phyloP scores from a whole-genome alignment of 176 grass and related monocot species.

The Bromus sterilis region DNA sequence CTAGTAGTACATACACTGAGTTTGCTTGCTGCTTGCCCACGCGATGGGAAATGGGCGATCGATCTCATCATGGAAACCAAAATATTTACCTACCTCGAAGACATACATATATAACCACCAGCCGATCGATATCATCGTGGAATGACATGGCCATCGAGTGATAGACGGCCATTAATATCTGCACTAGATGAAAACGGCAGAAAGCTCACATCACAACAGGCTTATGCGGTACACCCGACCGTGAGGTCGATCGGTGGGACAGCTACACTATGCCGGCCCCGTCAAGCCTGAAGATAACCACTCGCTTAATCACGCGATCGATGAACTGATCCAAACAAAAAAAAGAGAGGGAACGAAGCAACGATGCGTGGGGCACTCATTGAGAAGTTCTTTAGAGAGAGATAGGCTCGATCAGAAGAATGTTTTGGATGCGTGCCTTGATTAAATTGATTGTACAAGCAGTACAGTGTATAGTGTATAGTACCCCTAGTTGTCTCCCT shows the following conservation, averaged over 20 bases:
- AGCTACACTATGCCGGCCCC: neutral
- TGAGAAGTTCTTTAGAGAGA: neutral
- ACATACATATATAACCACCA: neutral
- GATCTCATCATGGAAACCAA: neutral
- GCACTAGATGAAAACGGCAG: constrained; percentile 2
- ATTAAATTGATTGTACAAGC: neutral
- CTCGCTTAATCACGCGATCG: neutral
- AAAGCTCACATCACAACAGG: constrained; percentile 44
- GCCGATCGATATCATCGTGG: neutral
- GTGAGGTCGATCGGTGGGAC: neutral
- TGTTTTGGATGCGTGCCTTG: neutral
- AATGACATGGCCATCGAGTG: neutral
- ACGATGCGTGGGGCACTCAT: neutral
- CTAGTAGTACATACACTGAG: neutral
- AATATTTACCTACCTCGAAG: neutral
- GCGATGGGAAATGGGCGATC: neutral
- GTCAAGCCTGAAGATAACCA: neutral
- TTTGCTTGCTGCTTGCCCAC: neutral
- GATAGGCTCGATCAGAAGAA: neutral
- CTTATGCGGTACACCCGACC: constrained; percentile 42
- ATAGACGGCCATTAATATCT: neutral
- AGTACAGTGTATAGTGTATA: neutral
- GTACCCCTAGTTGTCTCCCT: neutral
- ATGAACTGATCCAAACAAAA: neutral
- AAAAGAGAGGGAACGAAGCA: neutral